Conservation (phyloP, 1,139 yeast species). For the Meyerozyma sp. region DNA sequence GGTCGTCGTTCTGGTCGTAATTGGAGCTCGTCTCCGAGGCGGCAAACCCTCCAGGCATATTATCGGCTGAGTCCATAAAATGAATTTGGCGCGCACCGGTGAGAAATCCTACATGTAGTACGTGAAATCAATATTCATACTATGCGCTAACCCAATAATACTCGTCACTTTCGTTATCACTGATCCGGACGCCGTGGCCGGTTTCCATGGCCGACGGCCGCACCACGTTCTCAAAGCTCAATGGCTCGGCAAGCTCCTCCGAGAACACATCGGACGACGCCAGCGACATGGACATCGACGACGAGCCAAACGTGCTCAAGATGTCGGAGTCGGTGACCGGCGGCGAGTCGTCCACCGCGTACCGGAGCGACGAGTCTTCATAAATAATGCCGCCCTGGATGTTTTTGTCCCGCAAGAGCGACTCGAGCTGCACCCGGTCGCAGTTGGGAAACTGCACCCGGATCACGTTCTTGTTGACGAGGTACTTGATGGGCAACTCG, state of each 20-base stretch:
- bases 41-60: not conserved
- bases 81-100: not conserved
- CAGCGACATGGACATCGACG: slow-evolving; percentile 1
- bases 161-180: not conserved
- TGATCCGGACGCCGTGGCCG: not conserved
- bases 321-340: slow-evolving; percentile 16
- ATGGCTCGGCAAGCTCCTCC: not conserved
- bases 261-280: not conserved
- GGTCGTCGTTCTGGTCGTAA: not conserved
- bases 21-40: not conserved
- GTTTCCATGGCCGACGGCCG: not conserved
- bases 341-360: not conserved
- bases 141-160: slow-evolving; percentile 2
- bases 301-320: slow-evolving; percentile 14
- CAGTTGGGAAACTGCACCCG: slow-evolving; percentile 57
- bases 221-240: not conserved
- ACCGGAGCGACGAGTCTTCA: slow-evolving; percentile 15
- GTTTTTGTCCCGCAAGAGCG: slow-evolving; percentile 43
- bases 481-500: slow-evolving; percentile 42
- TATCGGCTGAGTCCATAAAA: not conserved
- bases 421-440: slow-evolving; percentile 46
- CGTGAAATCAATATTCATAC: not conserved
- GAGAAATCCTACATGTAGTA: not conserved
- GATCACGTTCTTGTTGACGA: slow-evolving; percentile 27
- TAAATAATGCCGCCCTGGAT: slow-evolving; percentile 46